These are phyloP conservation scores for Reticulomyxa filosa DNA, from an alignment of 78 protist species.

Conservation along the genomic window DNA sequence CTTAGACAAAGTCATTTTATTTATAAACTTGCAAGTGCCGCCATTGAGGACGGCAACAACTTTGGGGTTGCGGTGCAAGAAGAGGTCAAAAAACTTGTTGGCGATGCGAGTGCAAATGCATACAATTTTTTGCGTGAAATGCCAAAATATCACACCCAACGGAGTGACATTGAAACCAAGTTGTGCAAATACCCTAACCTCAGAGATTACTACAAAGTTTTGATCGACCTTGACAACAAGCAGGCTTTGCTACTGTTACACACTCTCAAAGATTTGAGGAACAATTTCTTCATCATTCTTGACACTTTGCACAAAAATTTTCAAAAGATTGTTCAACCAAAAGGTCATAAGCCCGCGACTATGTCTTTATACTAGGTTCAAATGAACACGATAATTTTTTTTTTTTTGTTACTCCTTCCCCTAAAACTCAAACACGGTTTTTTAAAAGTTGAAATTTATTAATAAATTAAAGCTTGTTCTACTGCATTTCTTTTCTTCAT, in stretches of 20 bases:
- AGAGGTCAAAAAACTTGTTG: background rate
- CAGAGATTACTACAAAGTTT: slow-evolving; percentile 2
- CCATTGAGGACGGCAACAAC: slow-evolving; percentile 11
- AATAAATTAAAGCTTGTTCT: too few relatives aligned
- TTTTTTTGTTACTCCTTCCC: too few relatives aligned
- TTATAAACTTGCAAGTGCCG: slow-evolving; percentile 7
- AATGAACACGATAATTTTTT: too few relatives aligned
- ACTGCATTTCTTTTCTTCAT: too few relatives aligned
- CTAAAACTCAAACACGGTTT: too few relatives aligned
- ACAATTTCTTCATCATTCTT: slow-evolving; percentile 6
- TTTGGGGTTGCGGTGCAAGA: slow-evolving; percentile 16
- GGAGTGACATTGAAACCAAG: slow-evolving; percentile 12
- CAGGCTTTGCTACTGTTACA: background rate
- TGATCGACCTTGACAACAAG: slow-evolving; percentile 14
- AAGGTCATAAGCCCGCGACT: too few relatives aligned
- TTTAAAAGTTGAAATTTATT: too few relatives aligned
- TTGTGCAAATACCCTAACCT: slow-evolving; percentile 8
- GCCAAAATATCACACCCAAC: background rate
- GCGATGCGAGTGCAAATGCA: background rate
- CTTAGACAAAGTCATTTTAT: too few relatives aligned
- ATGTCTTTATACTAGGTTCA: too few relatives aligned
- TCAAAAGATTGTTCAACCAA: slow-evolving; percentile 3
- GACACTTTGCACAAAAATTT: slow-evolving; percentile 13
- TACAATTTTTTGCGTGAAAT: background rate
- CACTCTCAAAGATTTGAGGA: background rate